Base-by-base conservation (phyloP, 108 stramenopile species). In the Skeletonema potamos region DNA sequence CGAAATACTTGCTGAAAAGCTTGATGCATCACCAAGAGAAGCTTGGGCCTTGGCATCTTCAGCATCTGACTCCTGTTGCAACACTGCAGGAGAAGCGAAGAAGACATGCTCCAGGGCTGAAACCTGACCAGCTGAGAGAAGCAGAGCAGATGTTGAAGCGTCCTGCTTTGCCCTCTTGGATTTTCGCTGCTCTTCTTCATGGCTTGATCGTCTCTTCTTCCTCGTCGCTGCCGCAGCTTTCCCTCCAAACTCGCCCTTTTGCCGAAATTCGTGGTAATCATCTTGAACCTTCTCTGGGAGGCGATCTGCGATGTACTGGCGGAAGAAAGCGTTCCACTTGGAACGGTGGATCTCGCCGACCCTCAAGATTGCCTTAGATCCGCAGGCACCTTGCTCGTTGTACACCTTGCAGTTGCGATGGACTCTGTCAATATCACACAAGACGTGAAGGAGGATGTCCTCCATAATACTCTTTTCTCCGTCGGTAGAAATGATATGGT, bases 261-360 rank as follows among this genome's bases (percentile, higher is more conserved):
- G 68, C 13, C 68, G 68, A 27, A 69, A 69, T 11, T 39, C 54
- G n/a, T 6, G 13, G 13, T 55, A 58, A 48, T 58, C 57, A 20
- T 20, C n/a, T 1, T 56, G 15, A 26, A 72, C 77, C 26, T 65
- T 72, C 13, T 66, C 46, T 32, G 77, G 66, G 17, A 79, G 77
- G 13, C 36, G 62, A 26, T 58, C 36, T 2, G 22, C 20, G 26
- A 79, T 44, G 58, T 71, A 79, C 36, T 57, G 56, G 27, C 62
- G 56, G 17, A 72, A 79, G 60, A 54, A 79, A 30, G 77, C 77
- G 26, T 59, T 59, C 77, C 77, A 79, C 39, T 79, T 79, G n/a
- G 59, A 58, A 11, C 64, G 20, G 64, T 79, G 77, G 41, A 65
- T 51, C 27, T 72, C 54, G 33, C 66, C 77, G 17, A 70, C 66